These are phyloP conservation scores for Cyphellophora attinorum DNA, from an alignment of 2,329 filamentous ascomycete genomes.

Conservation along the genomic window DNA sequence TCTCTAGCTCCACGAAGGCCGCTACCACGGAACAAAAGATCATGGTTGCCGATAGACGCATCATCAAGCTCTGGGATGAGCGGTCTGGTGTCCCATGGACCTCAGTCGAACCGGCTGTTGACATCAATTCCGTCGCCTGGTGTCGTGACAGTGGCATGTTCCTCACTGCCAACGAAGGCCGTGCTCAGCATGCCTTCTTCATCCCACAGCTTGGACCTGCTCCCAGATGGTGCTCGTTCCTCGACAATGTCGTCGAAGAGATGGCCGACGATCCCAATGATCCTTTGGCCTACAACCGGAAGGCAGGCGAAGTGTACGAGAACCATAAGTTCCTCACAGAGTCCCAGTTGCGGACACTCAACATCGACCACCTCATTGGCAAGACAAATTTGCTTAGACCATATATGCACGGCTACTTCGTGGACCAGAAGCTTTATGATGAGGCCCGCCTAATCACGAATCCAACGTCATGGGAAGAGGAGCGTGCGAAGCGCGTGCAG, in stretches of 20 bases:
- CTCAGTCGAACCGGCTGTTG: conserved; percentile 85
- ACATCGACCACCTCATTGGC: conserved; percentile 78
- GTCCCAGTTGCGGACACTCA: conserved; percentile 75
- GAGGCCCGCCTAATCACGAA: conserved; percentile 88
- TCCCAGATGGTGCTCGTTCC: conserved; percentile 89
- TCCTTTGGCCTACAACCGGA: conserved; percentile 42
- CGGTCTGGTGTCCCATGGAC: conserved; percentile 81
- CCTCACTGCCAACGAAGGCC: conserved; percentile 90
- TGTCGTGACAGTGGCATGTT: conserved; percentile 90
- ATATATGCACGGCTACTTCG: conserved; percentile 99
- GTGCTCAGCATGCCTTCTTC: conserved; percentile 90
- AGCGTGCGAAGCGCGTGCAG: conserved; percentile 80
- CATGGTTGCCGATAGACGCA: conserved; percentile 83
- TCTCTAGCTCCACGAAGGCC: conserved; percentile 61
- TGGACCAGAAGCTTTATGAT: conserved; percentile 89
- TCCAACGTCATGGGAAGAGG: conserved; percentile 87
- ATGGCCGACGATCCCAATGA: conserved; percentile 77
- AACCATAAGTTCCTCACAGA: conserved; percentile 98
- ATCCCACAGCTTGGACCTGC: conserved; percentile 88
- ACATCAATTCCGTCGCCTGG: conserved; percentile 91
- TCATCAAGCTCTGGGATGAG: conserved; percentile 95
- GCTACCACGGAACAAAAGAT: conserved; percentile 64
- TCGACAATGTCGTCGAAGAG: conserved; percentile 96
- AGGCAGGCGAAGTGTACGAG: conserved; percentile 76
- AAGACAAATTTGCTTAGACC: conserved; percentile 82